phyloP scores from a whole-genome alignment of 768 basidiomycete species.

The Agaricus bisporus region DNA sequence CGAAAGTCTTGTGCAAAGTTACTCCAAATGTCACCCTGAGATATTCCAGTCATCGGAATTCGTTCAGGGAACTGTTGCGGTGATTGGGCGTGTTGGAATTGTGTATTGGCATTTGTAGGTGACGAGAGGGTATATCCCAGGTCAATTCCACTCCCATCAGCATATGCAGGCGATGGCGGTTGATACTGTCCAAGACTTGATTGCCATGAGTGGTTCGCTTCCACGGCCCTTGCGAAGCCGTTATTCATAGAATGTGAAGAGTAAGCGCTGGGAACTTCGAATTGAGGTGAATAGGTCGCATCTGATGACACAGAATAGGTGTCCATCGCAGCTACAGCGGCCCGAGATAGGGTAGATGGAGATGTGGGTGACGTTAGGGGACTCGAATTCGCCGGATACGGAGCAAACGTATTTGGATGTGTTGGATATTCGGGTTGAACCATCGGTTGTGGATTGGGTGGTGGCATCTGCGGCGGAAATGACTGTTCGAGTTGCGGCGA shows the following conservation, averaged over 20 bases:
- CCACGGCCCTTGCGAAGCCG: not conserved
- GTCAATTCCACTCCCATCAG: not conserved
- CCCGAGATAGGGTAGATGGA: not conserved
- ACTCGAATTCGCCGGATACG: conserved; percentile 4
- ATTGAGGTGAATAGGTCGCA: conserved; percentile 3
- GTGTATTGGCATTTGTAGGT: not conserved
- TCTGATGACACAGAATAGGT: not conserved
- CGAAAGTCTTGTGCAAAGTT: conserved; percentile 27
- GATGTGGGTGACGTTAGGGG: not conserved
- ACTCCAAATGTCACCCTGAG: conserved; percentile 34
- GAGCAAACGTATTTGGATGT: not conserved
- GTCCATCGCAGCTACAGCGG: not conserved
- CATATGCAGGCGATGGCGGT: not conserved
- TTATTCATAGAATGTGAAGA: not conserved
- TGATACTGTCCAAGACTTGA: conserved; percentile 13
- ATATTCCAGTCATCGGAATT: conserved; percentile 8
- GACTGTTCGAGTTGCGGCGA: not conserved
- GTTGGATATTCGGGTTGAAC: not conserved
- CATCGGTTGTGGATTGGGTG: conserved; percentile 2
- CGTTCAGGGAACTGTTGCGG: not conserved
- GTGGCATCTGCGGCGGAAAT: not conserved
- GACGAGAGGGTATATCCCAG: not conserved
- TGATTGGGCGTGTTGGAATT: conserved; percentile 3
- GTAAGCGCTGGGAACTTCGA: not conserved
- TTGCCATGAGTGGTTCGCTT: not conserved